Evolutionary conservation across 768 basidiomycete species (phyloP).

Genomic region (Agaricus subrufescens): DNA sequence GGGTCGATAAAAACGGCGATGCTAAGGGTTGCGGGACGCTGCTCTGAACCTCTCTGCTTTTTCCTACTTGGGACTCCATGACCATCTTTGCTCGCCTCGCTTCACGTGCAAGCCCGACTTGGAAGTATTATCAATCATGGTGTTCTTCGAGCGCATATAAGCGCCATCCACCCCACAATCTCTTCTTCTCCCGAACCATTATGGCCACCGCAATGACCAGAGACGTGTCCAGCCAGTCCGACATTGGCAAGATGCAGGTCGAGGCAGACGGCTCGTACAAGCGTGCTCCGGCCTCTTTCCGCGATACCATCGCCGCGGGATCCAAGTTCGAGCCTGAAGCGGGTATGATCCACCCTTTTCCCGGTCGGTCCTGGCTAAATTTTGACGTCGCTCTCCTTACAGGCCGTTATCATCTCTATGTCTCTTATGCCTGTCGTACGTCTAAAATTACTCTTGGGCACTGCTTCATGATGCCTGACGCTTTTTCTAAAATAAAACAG

Average conservation of each 20-base stretch:
- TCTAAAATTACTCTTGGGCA: not conserved
- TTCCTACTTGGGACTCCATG: no score
- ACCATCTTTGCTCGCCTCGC: no score
- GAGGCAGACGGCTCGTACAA: constrained; percentile 67
- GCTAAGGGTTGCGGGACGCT: no score
- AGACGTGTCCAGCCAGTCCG: constrained; percentile 35
- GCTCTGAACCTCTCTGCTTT: no score
- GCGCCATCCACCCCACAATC: no score
- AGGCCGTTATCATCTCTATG: constrained; percentile 92
- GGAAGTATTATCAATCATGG: not conserved
- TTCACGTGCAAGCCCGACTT: no score
- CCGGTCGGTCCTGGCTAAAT: not conserved
- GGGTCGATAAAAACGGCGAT: no score
- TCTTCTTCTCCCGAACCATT: no score
- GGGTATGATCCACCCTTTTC: constrained; percentile 39
- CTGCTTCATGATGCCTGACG: not conserved
- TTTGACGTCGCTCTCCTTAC: not conserved
- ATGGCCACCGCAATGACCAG: not conserved
- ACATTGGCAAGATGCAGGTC: constrained; percentile 51
- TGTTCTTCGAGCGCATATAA: not conserved
- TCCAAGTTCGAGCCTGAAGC: constrained; percentile 58
- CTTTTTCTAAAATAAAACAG: constrained; percentile 26
- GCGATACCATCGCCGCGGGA: constrained; percentile 41
- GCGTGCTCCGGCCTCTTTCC: constrained; percentile 41
- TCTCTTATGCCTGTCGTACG: constrained; percentile 83